A percentile compares a stretch with the other conserved stretches of the same genome.
Evolutionary conservation across 805 yeast species (phyloP).

Genomic region (Candida piceae): DNA sequence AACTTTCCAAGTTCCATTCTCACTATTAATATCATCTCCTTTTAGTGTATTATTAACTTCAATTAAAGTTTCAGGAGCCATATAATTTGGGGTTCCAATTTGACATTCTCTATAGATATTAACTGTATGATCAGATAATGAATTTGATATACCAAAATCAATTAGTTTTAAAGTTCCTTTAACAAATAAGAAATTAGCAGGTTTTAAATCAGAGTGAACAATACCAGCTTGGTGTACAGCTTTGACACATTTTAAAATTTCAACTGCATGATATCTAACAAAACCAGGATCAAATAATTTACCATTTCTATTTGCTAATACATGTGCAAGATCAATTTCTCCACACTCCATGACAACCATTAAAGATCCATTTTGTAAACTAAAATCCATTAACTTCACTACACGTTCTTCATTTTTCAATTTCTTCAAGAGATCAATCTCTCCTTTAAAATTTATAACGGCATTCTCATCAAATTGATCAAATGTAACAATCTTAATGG

Average conservation of each 20-base stretch:
- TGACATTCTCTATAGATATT: constrained; percentile 87
- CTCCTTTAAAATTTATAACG: constrained; percentile 80
- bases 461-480: constrained; percentile 77
- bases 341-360: constrained; percentile 92
- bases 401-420: constrained; percentile 64
- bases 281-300: constrained; percentile 64
- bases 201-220: constrained; percentile 50
- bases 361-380: constrained; percentile 58
- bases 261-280: constrained; percentile 73
- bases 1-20: constrained; percentile 55
- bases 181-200: constrained; percentile 73
- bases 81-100: constrained; percentile 93
- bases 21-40: constrained; percentile 21
- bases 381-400: constrained; percentile 70
- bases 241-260: constrained; percentile 72
- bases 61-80: constrained; percentile 94
- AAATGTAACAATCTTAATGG: constrained; percentile 75
- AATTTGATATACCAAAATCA: constrained; percentile 95
- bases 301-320: constrained; percentile 52
- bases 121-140: constrained; percentile 87
- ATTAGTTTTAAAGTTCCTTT: constrained; percentile 81
- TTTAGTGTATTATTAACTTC: constrained; percentile 41
- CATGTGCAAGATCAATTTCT: constrained; percentile 82
- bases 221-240: constrained; percentile 86
- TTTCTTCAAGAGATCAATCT: constrained; percentile 66